These are phyloP conservation scores for Juglanconis juglandina DNA, from an alignment of 2,329 filamentous ascomycete genomes.

Conservation along the genomic window DNA sequence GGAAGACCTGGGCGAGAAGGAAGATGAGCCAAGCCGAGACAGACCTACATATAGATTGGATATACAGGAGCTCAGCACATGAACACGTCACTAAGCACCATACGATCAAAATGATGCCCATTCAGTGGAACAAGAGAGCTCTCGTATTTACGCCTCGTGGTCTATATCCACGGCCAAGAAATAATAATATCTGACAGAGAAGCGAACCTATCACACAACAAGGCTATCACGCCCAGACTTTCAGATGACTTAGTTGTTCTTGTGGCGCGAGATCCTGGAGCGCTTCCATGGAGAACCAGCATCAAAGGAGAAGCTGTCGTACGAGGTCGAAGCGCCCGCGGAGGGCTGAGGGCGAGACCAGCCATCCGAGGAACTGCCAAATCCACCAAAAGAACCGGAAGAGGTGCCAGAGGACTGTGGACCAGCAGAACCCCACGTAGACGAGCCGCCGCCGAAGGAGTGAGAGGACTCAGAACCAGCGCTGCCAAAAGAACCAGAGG, in stretches of 20 bases:
- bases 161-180: not conserved
- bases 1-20: no score
- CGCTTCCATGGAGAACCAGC: not conserved
- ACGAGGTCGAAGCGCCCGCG: not conserved
- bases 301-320: not conserved
- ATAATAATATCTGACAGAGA: not conserved
- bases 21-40: no score
- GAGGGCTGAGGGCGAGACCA: not conserved
- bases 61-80: no score
- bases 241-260: not conserved
- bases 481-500: not conserved
- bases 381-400: not conserved
- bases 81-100: not conserved
- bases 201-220: not conserved
- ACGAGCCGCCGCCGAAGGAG: not conserved
- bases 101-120: not conserved
- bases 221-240: not conserved
- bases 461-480: not conserved
- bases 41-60: no score
- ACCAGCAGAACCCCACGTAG: not conserved
- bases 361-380: not conserved
- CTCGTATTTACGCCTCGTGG: not conserved
- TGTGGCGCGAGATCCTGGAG: slow-evolving; percentile 1
- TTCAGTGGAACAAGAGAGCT: not conserved
- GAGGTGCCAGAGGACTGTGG: not conserved